Conservation (phyloP, 2,329 filamentous ascomycete species). For the Pezicula carpinea region DNA sequence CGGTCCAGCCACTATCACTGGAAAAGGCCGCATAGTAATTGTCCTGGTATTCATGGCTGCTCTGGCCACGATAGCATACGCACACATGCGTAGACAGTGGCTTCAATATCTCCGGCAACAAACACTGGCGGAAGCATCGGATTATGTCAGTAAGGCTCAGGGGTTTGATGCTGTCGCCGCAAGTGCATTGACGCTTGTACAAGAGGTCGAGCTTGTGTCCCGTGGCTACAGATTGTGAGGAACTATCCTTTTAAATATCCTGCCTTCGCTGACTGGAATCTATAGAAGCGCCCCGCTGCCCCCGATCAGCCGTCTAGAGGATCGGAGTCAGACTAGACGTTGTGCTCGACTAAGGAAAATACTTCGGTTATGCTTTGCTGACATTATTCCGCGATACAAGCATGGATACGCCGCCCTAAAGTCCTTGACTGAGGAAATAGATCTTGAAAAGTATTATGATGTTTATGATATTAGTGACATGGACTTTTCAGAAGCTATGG, state of each 20-base stretch:
- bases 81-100: slow-evolving; percentile 75
- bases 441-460: slow-evolving; percentile 89
- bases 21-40: slow-evolving; percentile 49
- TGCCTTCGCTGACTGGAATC: slow-evolving; percentile 13
- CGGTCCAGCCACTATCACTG: slow-evolving; percentile 46
- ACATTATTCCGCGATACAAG: slow-evolving; percentile 67
- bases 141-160: slow-evolving; percentile 70
- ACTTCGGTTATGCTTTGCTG: slow-evolving; percentile 65
- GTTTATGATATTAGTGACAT: slow-evolving; percentile 75
- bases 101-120: slow-evolving; percentile 72
- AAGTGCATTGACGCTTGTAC: slow-evolving; percentile 75
- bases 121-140: slow-evolving; percentile 63
- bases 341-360: slow-evolving; percentile 75
- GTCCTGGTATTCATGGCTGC: slow-evolving; percentile 42
- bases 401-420: slow-evolving; percentile 65
- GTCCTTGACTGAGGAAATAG: slow-evolving; percentile 70
- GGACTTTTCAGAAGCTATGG: slow-evolving; percentile 66
- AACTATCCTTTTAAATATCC: background rate
- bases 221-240: slow-evolving; percentile 80
- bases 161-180: slow-evolving; percentile 74
- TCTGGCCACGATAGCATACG: slow-evolving; percentile 56
- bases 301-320: slow-evolving; percentile 88
- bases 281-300: slow-evolving; percentile 79
- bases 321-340: slow-evolving; percentile 70
- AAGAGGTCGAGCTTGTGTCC: slow-evolving; percentile 93